Evolutionary conservation across 441 rosid species (phyloP).

Genomic region (Capsella rubella): DNA sequence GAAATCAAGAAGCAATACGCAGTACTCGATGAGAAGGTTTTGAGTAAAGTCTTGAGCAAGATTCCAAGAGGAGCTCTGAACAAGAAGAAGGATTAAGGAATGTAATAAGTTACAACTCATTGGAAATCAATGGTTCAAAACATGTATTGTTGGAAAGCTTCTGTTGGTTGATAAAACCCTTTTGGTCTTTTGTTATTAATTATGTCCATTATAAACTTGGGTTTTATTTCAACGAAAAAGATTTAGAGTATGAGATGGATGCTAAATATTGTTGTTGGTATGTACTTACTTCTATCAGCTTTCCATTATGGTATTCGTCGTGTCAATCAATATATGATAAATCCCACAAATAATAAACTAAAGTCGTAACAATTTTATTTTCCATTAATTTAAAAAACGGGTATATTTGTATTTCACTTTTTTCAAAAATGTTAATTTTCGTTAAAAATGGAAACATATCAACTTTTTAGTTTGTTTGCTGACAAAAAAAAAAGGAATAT

Average conservation of each 20-base stretch:
- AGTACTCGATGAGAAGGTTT: conserved; percentile 65
- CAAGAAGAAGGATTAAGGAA: conserved; percentile 59
- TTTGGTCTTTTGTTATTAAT: conserved; percentile 10
- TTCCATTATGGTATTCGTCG: no score
- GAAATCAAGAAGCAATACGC: conserved; percentile 81
- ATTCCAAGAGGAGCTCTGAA: conserved; percentile 76
- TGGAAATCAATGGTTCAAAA: neutral
- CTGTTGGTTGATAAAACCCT: conserved; percentile 19
- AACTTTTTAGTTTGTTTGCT: no score
- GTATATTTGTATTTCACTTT: no score
- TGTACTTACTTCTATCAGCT: no score
- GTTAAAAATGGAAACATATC: no score
- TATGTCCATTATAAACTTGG: conserved; percentile 5
- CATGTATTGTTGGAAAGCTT: conserved; percentile 15
- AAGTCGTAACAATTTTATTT: no score
- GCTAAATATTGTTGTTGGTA: neutral
- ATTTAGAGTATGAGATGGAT: neutral
- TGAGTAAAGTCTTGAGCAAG: conserved; percentile 61
- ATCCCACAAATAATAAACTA: no score
- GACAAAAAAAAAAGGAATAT: no score
- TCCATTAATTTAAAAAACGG: no score
- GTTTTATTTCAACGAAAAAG: neutral
- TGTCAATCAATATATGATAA: no score
- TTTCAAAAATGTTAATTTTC: no score
- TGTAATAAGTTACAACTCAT: neutral